These are phyloP conservation scores for Lenwebbia sp. DNA, from an alignment of 345 rosid genomes.

Conservation along the genomic window DNA sequence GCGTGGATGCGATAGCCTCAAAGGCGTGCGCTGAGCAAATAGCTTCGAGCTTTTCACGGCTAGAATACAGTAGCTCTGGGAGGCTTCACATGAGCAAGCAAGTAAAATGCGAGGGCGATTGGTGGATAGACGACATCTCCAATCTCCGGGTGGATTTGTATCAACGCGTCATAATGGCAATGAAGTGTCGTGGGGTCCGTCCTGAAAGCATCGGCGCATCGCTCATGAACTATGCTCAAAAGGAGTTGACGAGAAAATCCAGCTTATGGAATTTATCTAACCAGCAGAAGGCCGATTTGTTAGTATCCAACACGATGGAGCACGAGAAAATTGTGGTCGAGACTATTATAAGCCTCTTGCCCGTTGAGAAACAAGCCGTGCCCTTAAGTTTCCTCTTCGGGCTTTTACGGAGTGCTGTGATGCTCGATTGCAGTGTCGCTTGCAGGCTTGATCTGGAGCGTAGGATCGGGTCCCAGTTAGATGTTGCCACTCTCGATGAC, in stretches of 20 bases:
- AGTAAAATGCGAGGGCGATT: slow-evolving; percentile 69
- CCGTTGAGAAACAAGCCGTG: slow-evolving; percentile 81
- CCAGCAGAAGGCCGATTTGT: slow-evolving; percentile 36
- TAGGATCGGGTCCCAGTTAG: slow-evolving; percentile 83
- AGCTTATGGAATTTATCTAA: slow-evolving; percentile 46
- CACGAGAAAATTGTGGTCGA: slow-evolving; percentile 73
- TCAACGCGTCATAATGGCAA: slow-evolving; percentile 72
- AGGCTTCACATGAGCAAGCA: slow-evolving; percentile 91
- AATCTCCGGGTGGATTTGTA: slow-evolving; percentile 75
- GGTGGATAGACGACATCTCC: slow-evolving; percentile 97
- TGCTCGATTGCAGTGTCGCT: slow-evolving; percentile 67
- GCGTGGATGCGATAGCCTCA: slow-evolving; percentile 88
- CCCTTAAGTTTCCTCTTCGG: slow-evolving; percentile 87
- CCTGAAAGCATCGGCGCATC: slow-evolving; percentile 95
- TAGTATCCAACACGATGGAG: slow-evolving; percentile 24
- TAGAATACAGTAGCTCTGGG: slow-evolving; percentile 97
- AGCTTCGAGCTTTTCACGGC: slow-evolving; percentile 88
- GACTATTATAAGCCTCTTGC: slow-evolving; percentile 70
- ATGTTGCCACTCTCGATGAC: slow-evolving; percentile 81
- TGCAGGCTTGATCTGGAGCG: slow-evolving; percentile 90
- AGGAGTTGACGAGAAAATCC: slow-evolving; percentile 77
- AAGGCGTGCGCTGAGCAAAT: slow-evolving; percentile 90
- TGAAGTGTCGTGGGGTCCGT: slow-evolving; percentile 94
- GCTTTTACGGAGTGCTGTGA: slow-evolving; percentile 76
- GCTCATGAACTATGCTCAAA: slow-evolving; percentile 75